phyloP scores from a whole-genome alignment of 306 rosid genomes.

The Spatholobus suberectus region DNA sequence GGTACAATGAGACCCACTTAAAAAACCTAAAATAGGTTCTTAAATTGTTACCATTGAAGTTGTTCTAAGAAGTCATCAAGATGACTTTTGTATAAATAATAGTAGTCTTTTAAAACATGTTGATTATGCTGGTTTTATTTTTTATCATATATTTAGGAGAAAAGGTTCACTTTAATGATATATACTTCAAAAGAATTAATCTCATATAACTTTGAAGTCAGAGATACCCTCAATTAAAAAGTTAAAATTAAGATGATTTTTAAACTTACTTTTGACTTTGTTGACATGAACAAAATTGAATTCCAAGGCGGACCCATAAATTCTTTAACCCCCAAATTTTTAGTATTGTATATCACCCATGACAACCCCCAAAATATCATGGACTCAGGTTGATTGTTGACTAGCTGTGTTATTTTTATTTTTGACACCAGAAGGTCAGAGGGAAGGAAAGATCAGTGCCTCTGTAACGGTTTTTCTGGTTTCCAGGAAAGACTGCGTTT shows the following conservation, averaged over 20 bases:
- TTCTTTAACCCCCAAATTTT: neutral
- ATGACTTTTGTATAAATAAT: too few relatives aligned
- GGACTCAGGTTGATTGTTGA: neutral
- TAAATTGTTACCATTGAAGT: too few relatives aligned
- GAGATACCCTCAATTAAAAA: neutral
- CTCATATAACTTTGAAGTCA: too few relatives aligned
- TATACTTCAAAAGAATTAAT: too few relatives aligned
- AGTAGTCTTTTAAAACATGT: too few relatives aligned
- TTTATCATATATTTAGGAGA: too few relatives aligned
- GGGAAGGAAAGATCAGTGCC: slow-evolving; percentile 19
- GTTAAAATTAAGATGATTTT: neutral
- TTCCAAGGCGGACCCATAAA: neutral
- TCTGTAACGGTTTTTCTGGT: slow-evolving; percentile 42
- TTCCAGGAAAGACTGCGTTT: neutral
- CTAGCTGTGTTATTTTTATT: neutral
- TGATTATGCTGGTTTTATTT: too few relatives aligned
- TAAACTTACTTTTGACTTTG: neutral
- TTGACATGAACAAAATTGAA: neutral
- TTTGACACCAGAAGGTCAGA: neutral
- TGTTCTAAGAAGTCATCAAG: too few relatives aligned
- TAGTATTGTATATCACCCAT: too few relatives aligned
- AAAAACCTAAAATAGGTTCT: too few relatives aligned
- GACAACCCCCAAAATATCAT: neutral
- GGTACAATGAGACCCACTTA: too few relatives aligned
- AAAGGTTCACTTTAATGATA: too few relatives aligned